A percentile compares a stretch with the other conserved stretches of the same genome.
These are phyloP conservation scores for Yamadazyma spencermartinsiae DNA, from an alignment of 1,139 yeast genomes.

Conservation along the genomic window DNA sequence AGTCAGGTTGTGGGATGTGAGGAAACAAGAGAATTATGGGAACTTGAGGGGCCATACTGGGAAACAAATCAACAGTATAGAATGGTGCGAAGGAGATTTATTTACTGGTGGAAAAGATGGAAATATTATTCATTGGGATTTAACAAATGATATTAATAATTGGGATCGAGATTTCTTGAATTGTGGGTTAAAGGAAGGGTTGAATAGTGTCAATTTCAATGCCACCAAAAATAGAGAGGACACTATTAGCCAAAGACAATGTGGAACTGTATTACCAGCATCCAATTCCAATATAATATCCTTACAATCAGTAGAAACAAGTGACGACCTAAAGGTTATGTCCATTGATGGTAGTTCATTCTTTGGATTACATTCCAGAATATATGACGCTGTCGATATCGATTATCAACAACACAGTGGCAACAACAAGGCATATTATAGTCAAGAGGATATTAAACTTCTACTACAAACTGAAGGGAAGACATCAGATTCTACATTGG, in stretches of 20 bases:
- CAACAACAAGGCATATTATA: conserved; percentile 30
- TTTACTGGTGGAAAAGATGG: conserved; percentile 74
- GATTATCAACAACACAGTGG: conserved; percentile 8
- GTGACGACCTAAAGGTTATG: conserved; percentile 38
- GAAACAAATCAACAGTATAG: conserved; percentile 49
- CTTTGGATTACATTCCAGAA: conserved; percentile 54
- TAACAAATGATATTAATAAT: conserved; percentile 30
- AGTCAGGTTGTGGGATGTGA: conserved; percentile 73
- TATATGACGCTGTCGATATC: conserved; percentile 34
- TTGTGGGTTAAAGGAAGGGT: conserved; percentile 51
- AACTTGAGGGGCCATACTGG: conserved; percentile 59
- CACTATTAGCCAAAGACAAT: conserved; percentile 46
- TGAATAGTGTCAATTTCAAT: conserved; percentile 42
- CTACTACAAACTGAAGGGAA: conserved; percentile 17
- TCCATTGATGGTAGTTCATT: conserved; percentile 57
- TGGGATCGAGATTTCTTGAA: conserved; percentile 24
- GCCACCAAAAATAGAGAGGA: conserved; percentile 32
- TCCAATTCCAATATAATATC: conserved; percentile 51
- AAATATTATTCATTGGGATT: conserved; percentile 71
- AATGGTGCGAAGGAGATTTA: conserved; percentile 63
- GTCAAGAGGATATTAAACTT: conserved; percentile 32
- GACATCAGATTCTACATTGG: conserved; percentile 29
- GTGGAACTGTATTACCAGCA: conserved; percentile 63
- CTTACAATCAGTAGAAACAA: conserved; percentile 36
- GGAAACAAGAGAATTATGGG: conserved; percentile 58